These are phyloP conservation scores for Trichoderma semiorbis DNA, from an alignment of 2,329 filamentous ascomycete species.

Conservation along the genomic window DNA sequence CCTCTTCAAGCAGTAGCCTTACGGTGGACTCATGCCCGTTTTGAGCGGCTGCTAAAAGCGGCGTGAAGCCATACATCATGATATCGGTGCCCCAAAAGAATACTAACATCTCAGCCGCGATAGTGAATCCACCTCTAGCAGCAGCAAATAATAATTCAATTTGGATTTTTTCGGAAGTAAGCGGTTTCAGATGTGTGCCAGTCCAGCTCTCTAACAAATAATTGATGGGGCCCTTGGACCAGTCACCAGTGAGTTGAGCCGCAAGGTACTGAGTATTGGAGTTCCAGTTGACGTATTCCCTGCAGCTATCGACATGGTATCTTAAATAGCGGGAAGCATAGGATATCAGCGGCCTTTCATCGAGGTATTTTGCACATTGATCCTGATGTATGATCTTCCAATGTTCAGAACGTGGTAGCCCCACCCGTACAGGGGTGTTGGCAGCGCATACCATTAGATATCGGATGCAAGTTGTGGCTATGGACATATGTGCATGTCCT, in stretches of 20 bases:
- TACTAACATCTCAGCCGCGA: no score
- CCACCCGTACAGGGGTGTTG: not conserved
- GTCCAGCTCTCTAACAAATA: not conserved
- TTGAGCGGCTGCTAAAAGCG: not conserved
- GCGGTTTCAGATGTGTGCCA: not conserved
- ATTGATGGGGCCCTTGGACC: not conserved
- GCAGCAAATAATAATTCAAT: not conserved
- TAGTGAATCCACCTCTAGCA: not conserved
- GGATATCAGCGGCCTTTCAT: not conserved
- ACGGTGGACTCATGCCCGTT: not conserved
- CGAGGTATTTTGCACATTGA: not conserved
- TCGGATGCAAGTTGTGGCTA: not conserved
- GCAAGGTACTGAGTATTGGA: rapidly evolving
- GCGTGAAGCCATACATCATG: no score
- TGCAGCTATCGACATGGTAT: not conserved
- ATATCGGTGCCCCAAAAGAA: no score
- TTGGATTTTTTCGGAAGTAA: rapidly evolving
- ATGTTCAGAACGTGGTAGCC: rapidly evolving
- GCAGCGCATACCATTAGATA: not conserved
- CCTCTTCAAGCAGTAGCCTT: no score
- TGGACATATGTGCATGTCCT: not conserved
- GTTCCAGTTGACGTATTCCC: rapidly evolving
- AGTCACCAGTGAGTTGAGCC: rapidly evolving
- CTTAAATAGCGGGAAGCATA: not conserved
- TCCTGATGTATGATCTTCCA: rapidly evolving